These are phyloP conservation scores for Rhytidiadelphus loreus DNA, from an alignment of 225 moss, liverwort and hornwort genomes.

Conservation along the genomic window DNA sequence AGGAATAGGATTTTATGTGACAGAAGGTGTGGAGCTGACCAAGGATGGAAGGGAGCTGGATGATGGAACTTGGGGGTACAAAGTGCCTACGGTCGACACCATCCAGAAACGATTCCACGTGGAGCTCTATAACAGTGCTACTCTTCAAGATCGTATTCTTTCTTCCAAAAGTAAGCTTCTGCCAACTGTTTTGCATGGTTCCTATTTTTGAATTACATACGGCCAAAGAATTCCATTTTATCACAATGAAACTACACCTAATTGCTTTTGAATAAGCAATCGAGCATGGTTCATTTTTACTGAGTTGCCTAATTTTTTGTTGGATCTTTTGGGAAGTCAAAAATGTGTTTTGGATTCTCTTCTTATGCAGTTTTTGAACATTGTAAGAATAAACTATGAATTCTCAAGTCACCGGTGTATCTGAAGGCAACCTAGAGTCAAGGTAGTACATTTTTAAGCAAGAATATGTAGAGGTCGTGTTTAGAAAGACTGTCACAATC, in stretches of 20 bases:
- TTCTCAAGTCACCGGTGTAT: fast-evolving
- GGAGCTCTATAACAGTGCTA: slow-evolving; percentile 38
- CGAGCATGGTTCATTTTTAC: neutral
- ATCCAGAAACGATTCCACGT: slow-evolving; percentile 41
- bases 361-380: neutral
- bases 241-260: neutral
- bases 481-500: neutral
- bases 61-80: slow-evolving; percentile 42
- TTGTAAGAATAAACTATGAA: neutral
- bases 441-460: neutral
- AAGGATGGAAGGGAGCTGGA: slow-evolving; percentile 38
- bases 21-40: slow-evolving; percentile 39
- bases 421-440: neutral
- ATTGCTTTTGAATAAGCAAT: neutral
- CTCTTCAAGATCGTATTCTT: slow-evolving; percentile 35
- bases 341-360: neutral
- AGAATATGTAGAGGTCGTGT: neutral
- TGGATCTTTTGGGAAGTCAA: neutral
- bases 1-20: slow-evolving; percentile 68
- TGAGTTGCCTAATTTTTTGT: neutral
- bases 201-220: neutral
- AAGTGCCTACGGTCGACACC: slow-evolving; percentile 48
- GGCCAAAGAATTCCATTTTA: neutral
- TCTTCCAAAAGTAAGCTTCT: slow-evolving; percentile 52
- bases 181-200: neutral